Base-by-base conservation (phyloP, 148 eudicot genomes). In the Arctostaphylos glauca region DNA sequence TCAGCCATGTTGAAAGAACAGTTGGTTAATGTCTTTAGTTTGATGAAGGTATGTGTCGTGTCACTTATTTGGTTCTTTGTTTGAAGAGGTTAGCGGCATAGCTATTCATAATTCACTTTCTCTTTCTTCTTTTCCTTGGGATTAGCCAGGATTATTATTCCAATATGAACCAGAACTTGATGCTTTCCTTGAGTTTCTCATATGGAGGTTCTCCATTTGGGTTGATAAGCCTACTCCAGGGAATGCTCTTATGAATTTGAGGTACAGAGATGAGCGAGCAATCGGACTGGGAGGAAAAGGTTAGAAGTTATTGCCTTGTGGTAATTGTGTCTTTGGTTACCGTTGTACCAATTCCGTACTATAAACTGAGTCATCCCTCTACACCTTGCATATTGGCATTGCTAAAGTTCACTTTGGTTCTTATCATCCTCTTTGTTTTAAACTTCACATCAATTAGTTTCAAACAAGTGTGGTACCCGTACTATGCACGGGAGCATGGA, bases 171-270 rank as follows among this genome's bases (percentile, higher is more conserved):
- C 99, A 59, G 98, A 96, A 87, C 98, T 94, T 78, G 98, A 96
- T 89, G 98, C 98, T 83, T 96, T 96, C 90, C 98, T 96, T 70
- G 98, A 96, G 88, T 94, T 96, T 85, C 94, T 96, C 49, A 96
- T 94, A 14, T 94, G 99, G 98, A 83, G 98, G 82, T 96, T 96
- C 87, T 96, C 99, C 14, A 94, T 96, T 76, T 96, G 98, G 98
- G 98, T 96, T 64, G 99, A 96, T 84, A 94, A 96, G 89, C 99
- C 99, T 76, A 94, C 99, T 64, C 99, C 99, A 3, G 99, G 99
- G 85, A 96, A 89, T 84, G 90, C 96, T 74, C 89, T 94, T 60
- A 93, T 96, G 98, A 96, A 96, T 89, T 85, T 96, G 90, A 91
- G 99, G 84, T 96, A 94, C 60, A 91, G 99, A 87, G 96, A 96